Percentiles rank a stretch among this genome's conserved stretches.
Evolutionary conservation across 345 rosid genomes (phyloP).

Genomic region (Salix exigua): DNA sequence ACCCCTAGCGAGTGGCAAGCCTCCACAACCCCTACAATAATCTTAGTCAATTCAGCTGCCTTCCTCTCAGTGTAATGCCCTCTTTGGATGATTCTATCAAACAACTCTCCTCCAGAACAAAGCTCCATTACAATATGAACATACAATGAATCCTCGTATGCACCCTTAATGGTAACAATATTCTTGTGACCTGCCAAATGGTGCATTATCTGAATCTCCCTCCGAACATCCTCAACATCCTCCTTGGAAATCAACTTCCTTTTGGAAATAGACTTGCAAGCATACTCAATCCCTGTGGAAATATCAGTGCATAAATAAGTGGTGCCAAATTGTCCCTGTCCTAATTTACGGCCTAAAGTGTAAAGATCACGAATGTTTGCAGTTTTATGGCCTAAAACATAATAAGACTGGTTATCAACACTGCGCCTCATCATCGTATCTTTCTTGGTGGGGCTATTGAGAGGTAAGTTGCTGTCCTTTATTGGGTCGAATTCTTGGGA

Average conservation of each 20-base stretch:
- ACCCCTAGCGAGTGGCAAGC: constrained; percentile 96
- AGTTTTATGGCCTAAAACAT: constrained; percentile 86
- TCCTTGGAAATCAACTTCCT: constrained; percentile 89
- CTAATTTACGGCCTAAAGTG: constrained; percentile 76
- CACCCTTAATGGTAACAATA: constrained; percentile 91
- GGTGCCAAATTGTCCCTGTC: constrained; percentile 96
- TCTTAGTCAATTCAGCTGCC: constrained; percentile 92
- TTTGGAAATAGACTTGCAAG: constrained; percentile 96
- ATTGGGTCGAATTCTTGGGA: constrained; percentile 40
- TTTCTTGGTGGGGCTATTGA: constrained; percentile 42
- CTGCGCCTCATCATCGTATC: constrained; percentile 65
- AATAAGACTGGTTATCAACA: constrained; percentile 63
- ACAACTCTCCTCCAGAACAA: constrained; percentile 92
- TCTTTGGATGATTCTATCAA: constrained; percentile 91
- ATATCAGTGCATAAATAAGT: constrained; percentile 79
- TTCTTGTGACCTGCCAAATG: constrained; percentile 96
- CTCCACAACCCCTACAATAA: constrained; percentile 93
- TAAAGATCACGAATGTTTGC: constrained; percentile 78
- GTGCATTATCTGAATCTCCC: constrained; percentile 99
- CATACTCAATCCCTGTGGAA: constrained; percentile 62
- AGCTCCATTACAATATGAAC: constrained; percentile 98
- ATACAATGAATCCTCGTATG: constrained; percentile 77
- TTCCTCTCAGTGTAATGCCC: constrained; percentile 95
- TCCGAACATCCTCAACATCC: constrained; percentile 90
- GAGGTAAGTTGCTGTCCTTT: constrained; percentile 28